Evolutionary conservation across 768 basidiomycete genomes (phyloP).

Genomic region (Mycena rosella): DNA sequence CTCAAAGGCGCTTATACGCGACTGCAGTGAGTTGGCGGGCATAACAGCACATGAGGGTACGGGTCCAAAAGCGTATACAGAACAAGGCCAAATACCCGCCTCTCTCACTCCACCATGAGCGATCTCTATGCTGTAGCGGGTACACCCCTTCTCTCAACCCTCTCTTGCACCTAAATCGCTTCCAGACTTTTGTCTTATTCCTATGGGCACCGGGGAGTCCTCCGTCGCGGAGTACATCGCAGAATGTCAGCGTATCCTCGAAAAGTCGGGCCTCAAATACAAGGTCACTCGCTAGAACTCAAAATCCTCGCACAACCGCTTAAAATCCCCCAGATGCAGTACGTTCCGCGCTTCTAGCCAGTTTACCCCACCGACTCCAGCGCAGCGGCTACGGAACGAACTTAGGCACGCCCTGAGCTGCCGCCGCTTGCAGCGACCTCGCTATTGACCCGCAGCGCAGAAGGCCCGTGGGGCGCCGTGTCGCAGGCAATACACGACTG

Average conservation of each 20-base stretch:
- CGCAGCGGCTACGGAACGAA: conserved; percentile 93
- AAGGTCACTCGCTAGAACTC: conserved; percentile 61
- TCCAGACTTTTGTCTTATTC: conserved; percentile 89
- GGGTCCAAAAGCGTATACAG: no score
- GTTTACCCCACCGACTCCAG: conserved; percentile 13
- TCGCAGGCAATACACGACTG: conserved; percentile 91
- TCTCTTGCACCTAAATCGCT: conserved; percentile 3
- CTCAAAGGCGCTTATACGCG: conserved; percentile 76
- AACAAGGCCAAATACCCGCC: conserved; percentile 25
- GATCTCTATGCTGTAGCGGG: conserved; percentile 85
- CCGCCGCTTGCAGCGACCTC: not conserved
- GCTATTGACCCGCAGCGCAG: conserved; percentile 48
- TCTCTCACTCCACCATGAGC: conserved; percentile 26
- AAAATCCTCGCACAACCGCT: no score
- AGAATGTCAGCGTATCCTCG: conserved; percentile 85
- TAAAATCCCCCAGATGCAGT: conserved; percentile 71
- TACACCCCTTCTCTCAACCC: conserved; percentile 39
- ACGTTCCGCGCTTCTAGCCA: conserved; percentile 44
- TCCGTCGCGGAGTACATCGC: conserved; percentile 87
- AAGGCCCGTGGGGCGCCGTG: conserved; percentile 91
- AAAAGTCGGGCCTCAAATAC: conserved; percentile 85
- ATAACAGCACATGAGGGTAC: conserved; percentile 43
- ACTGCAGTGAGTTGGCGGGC: conserved; percentile 64
- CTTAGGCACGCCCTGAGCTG: conserved; percentile 61
- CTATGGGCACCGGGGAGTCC: conserved; percentile 81